Base-by-base conservation (phyloP, 2,329 filamentous ascomycete species). In the Penicillium sp. region DNA sequence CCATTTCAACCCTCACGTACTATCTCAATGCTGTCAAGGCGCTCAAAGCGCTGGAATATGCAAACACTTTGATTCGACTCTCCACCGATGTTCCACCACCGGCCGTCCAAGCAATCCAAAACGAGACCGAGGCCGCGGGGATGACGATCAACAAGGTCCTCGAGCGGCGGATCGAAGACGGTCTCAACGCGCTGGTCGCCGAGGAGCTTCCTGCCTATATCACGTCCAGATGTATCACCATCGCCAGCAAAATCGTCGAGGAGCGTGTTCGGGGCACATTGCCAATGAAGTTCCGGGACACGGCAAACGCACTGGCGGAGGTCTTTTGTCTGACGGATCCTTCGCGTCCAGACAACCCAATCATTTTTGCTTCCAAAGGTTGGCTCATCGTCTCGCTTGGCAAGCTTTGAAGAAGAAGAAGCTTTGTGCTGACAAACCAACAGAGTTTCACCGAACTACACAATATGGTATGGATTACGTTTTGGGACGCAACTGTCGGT, bases 261-360 rank as follows among this genome's bases (percentile, higher is more conserved):
- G 76, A 80, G 51, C 76, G 84, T 18, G 81, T 90, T 24, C 84
- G 82, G 0, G 83, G 85, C 4, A 85, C 80, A 1, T 65, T 88
- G 25, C 80, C 85, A 2, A 70, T 77, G 1, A 76, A 84, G 56
- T 69, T 88, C 25, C 75, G 79, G 38, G 82, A 86, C 39, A 78
- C 84, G n/a, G 86, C 84, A 0, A 85, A 90, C 63, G 85, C 85
- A 0, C 65, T 90, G 49, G 86, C 85, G 0, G 85, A 90, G 62
- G 85, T 88, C 0, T 90, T 89, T 57, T 90, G 85, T 61, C 66
- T 90, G 46, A 86, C 84, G 0, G 86, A 90, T 63, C 85, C 86
- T 7, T 85, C 83, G 1, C 73, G 85, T 48, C 73, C 77, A 2
- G 86, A 88, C 52, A 88, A 89, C 60, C 86, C 85, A 0, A 86